Evolutionary conservation across 2,329 filamentous ascomycete genomes (phyloP).

Genomic region (Trichophyton equinum): DNA sequence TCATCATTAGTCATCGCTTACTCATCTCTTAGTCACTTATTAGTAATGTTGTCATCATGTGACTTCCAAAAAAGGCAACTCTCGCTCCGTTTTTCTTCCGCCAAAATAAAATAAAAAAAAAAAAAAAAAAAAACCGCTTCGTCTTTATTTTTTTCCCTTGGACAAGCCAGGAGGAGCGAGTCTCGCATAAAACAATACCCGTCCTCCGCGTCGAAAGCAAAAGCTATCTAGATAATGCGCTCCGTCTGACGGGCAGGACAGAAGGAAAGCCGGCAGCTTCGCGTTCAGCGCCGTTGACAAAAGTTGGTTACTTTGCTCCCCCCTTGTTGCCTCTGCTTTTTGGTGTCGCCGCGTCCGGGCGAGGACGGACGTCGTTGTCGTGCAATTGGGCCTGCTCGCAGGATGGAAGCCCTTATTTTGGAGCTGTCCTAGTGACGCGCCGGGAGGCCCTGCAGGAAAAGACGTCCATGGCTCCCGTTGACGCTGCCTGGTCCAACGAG

Average conservation of each 20-base stretch:
- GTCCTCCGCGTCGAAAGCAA: slow-evolving; percentile 12
- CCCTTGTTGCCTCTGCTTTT: neutral
- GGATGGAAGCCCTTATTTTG: neutral
- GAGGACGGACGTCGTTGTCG: neutral
- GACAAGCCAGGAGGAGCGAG: slow-evolving; percentile 3
- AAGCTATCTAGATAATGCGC: slow-evolving; percentile 12
- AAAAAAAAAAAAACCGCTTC: too few relatives aligned
- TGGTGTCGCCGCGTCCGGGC: neutral
- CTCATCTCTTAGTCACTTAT: neutral
- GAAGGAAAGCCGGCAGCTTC: neutral
- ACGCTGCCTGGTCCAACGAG: neutral
- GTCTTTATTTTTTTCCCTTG: neutral
- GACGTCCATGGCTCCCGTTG: neutral
- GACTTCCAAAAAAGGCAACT: neutral
- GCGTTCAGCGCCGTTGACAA: neutral
- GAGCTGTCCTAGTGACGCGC: neutral
- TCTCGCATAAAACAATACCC: slow-evolving; percentile 16
- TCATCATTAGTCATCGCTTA: neutral
- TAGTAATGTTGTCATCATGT: neutral
- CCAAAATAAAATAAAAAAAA: neutral
- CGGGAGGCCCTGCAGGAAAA: neutral
- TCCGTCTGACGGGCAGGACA: slow-evolving; percentile 3
- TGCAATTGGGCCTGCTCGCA: neutral
- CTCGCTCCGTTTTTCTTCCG: slow-evolving; percentile 13
- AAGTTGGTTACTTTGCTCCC: slow-evolving; percentile 3